Base-by-base conservation (phyloP, 2,329 filamentous ascomycete genomes). In the Phaeosphaeriaceae sp. region DNA sequence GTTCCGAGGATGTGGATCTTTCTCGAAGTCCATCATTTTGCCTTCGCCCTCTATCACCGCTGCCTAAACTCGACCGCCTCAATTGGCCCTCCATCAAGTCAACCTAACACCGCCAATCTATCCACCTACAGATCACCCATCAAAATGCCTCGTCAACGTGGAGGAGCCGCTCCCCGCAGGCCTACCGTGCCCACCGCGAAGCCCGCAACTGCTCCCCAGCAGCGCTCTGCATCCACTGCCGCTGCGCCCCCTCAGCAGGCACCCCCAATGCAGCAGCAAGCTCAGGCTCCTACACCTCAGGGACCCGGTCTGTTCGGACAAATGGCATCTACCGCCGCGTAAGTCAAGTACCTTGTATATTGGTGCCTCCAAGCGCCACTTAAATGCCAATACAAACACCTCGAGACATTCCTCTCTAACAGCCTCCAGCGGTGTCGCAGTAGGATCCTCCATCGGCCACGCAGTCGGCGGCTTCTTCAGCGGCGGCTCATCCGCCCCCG, bases 291-390 rank as follows among this genome's bases (percentile, higher is more conserved):
- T 50, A 79, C 81, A 60, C 82, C 83, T 53, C 85, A 89, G 66
- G 91, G 93, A 25, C 89, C 92, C 5, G 94, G 95, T 64, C 85
- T 99, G 11, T 92, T 99, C 70, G 94, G 92, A 58, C 92, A 98
- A 85, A 97, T 99, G 91, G 95, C 95, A 67, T 93, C 89, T 76
- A 99, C 95, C 57, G 95, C 95, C 79, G 95, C 95, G 94, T 98
- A 89, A 83, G 93, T 89, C 19, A 15, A 7, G 33, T 36, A 11
- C 19, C 3, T 51, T 27, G 9, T 11, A 7, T 27, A 11, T 4
- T 47, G 45, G 2, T 10, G 22, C 22, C 17, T 22, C n/a, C 4
- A 50, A 46, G 25, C 19, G 41, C 22, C 24, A 20, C 40, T 7
- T 13, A 36, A 5, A 36, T 36, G 7, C 6, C 31, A 6, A 13